Evolutionary conservation across 2,329 filamentous ascomycete genomes (phyloP).

Genomic region (Fusarium irregulare): DNA sequence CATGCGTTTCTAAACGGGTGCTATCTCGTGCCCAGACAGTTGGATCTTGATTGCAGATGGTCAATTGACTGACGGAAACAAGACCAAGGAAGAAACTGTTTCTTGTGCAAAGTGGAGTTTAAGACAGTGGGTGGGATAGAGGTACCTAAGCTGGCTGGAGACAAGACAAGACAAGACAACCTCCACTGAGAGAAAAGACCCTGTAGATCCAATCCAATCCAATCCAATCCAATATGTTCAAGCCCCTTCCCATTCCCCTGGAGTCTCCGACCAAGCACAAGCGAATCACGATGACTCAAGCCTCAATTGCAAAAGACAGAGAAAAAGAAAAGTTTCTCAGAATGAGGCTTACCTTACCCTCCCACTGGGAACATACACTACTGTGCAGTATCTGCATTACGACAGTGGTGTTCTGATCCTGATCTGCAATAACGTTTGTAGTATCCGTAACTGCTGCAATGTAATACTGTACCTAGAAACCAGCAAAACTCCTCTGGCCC

Average conservation of each 20-base stretch:
- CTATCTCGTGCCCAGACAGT: conserved; percentile 23
- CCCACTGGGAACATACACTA: neutral
- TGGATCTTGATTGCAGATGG: conserved; percentile 4
- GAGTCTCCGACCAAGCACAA: conserved; percentile 15
- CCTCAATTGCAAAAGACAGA: conserved; percentile 19
- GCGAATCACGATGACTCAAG: conserved; percentile 33
- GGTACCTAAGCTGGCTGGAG: conserved; percentile 4
- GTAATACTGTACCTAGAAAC: neutral
- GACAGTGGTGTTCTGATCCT: neutral
- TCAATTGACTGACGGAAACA: conserved; percentile 1
- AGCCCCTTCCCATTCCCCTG: conserved; percentile 32
- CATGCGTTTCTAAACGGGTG: conserved; percentile 12
- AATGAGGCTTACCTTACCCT: conserved; percentile 11
- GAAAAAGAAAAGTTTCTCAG: neutral
- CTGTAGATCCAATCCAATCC: conserved; percentile 43
- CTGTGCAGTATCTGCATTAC: neutral
- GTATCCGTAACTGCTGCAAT: neutral
- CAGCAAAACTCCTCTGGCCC: neutral
- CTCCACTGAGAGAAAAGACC: conserved; percentile 35
- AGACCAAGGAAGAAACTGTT: conserved; percentile 2
- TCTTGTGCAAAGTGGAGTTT: conserved; percentile 26
- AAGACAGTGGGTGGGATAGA: conserved; percentile 25
- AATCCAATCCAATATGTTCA: conserved; percentile 15
- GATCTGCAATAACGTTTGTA: neutral
- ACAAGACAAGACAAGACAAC: conserved; percentile 20